phyloP scores from a whole-genome alignment of 345 rosid species.

The Crucihimalaya himalaica region DNA sequence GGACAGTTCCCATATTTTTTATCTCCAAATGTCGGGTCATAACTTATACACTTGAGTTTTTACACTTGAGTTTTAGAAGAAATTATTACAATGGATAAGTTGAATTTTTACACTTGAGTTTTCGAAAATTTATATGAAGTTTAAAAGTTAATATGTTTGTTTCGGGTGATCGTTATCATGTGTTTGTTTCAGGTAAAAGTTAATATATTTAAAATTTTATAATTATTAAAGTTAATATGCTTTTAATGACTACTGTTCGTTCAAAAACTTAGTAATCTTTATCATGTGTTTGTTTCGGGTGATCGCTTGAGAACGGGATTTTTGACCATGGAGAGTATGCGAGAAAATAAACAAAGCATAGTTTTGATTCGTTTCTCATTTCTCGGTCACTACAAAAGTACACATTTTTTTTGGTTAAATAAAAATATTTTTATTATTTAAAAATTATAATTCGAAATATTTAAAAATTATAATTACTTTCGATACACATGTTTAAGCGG shows the following conservation, averaged over 20 bases:
- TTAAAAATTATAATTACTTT: too few species aligned
- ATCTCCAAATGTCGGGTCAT: conserved; percentile 29
- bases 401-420: neutral
- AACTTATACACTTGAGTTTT: conserved; percentile 4
- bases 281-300: neutral
- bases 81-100: neutral
- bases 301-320: neutral
- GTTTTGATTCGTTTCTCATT: too few species aligned
- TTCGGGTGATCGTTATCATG: too few species aligned
- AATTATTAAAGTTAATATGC: neutral
- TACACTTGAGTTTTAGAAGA: neutral
- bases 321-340: too few species aligned
- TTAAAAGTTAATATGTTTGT: neutral
- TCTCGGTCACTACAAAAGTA: too few species aligned
- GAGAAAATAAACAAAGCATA: too few species aligned
- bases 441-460: too few species aligned
- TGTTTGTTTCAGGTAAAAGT: too few species aligned
- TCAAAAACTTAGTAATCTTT: too few species aligned
- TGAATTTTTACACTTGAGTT: neutral
- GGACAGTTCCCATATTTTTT: conserved; percentile 15
- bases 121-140: neutral
- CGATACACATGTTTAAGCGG: conserved; percentile 1
- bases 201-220: neutral
- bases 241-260: neutral
- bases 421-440: neutral